Percentiles rank a stretch among this genome's conserved stretches.
phyloP scores from a whole-genome alignment of 169 alveolate genomes.

The Plasmodium inui region DNA sequence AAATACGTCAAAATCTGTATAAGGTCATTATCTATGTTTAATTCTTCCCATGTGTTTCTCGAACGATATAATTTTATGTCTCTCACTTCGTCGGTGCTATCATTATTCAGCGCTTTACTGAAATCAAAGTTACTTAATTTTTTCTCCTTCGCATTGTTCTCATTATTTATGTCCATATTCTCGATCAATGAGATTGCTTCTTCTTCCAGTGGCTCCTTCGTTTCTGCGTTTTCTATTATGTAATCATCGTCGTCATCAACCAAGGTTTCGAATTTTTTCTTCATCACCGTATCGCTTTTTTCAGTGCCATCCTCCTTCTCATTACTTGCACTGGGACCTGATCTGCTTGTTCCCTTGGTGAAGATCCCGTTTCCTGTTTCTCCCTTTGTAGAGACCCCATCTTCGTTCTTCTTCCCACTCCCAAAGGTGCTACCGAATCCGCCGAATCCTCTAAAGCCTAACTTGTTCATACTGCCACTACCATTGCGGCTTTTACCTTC shows the following conservation, averaged over 20 bases:
- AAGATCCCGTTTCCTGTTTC: not conserved
- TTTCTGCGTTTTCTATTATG: constrained; percentile 38
- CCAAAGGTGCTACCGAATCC: not conserved
- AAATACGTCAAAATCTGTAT: constrained; percentile 76
- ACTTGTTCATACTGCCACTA: not conserved
- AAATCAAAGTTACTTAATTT: not conserved
- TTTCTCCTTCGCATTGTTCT: constrained; percentile 1
- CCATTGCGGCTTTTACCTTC: not conserved
- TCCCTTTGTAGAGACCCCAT: not conserved
- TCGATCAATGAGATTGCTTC: constrained; percentile 63
- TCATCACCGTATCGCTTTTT: constrained; percentile 16
- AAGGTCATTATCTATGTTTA: constrained; percentile 77
- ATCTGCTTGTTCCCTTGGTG: not conserved
- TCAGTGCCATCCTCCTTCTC: constrained; percentile 8
- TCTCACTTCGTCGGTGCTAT: not conserved
- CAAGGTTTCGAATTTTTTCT: constrained; percentile 48
- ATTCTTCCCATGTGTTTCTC: constrained; percentile 81
- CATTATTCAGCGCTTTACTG: constrained; percentile 2
- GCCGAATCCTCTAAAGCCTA: not conserved
- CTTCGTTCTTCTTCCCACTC: constrained; percentile 1
- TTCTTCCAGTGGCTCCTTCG: constrained; percentile 54
- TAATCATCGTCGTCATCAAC: constrained; percentile 71
- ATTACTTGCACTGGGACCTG: not conserved
- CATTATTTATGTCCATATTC: constrained; percentile 14
- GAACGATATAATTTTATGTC: constrained; percentile 74